Base-by-base conservation (phyloP, 352 stramenopile genomes). In the Globisporangium cystogenes region DNA sequence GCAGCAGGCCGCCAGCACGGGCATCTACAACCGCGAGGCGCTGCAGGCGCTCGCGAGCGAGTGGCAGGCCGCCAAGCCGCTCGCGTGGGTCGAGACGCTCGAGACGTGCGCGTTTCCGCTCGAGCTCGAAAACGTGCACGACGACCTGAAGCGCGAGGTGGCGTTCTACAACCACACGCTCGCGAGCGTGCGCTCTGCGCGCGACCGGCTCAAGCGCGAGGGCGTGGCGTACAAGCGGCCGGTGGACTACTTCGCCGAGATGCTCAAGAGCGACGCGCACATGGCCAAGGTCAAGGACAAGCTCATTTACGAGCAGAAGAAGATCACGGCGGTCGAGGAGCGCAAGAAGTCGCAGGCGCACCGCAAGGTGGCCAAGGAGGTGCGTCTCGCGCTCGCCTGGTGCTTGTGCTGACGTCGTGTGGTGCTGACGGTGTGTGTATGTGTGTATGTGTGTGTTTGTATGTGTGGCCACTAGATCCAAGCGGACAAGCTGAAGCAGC, bases 281-380 rank as follows among this genome's bases (percentile, higher is more conserved):
- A 98, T 98, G 92, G 82, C 76, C 44, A 92, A 95, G 69, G 87
- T 98, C 58, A 99, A 99, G 82, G 96, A 99, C 72, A 96, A 98
- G 68, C 85, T 99, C 48, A 98, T 99, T 50, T 99, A 99, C 68
- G 96, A 99, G 72, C 94, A 97, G 70, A 98, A 99, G 80, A 99
- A 99, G 80, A 99, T 99, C 61, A 88, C 97, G 44, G 96, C 96
- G 21, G 96, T 99, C 40, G 90, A 98, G 62, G 89, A 98, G 59
- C 90, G 96, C 24, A 99, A 99, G 78, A 96, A 97, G 59, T 97
- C 96, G 48, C 93, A 98, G 66, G 93, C 98, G 48, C 92, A 98
- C 64, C 95, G 96, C 40, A 90, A 98, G 64, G 97, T 97, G 57
- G 87, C 94, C 44, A 99, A 99, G 74, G 90, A 98, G 71, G 74